Base-by-base conservation (phyloP, 2,329 filamentous ascomycete genomes). In the Mollisia scopiformis region DNA sequence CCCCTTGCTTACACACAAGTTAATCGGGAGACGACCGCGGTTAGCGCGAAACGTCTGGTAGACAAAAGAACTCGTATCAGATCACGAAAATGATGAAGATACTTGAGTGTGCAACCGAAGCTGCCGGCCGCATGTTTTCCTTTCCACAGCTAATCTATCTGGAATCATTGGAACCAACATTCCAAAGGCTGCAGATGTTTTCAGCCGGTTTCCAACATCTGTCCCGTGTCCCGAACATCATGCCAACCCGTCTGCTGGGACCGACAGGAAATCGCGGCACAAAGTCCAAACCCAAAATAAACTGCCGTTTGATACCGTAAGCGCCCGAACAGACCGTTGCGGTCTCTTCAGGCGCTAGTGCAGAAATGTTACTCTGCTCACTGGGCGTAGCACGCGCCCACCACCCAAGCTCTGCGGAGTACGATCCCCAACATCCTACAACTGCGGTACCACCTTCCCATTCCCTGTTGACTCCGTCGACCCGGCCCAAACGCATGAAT, bases 121-220 rank as follows among this genome's bases (percentile, higher is more conserved):
- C n/a, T n/a, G n/a, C n/a, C n/a, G n/a, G n/a, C n/a, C n/a, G n/a
- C n/a, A n/a, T n/a, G n/a, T n/a, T n/a, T n/a, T n/a, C n/a, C n/a
- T 33, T 33, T 6, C 6, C 31, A 33, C 13, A 33, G 31, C 6
- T 33, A 33, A 7, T 6, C 6, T 33, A 13, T 6, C 6, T 13
- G 31, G 31, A 13, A 33, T 33, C 6, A 33, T 6, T 33, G 13
- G 6, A 33, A 33, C 6, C 13, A 13, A 33, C 31, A 33, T n/a
- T n/a, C 6, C 31, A 33, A 39, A 39, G 5, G 16, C 41, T 46
- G 41, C 41, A 46, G 41, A 46, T 46, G 5, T 46, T 52, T 21
- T 58, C n/a, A 46, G 52, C 49, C 39, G 39, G 23, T n/a, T 47
- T 49, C 37, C 47, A 4, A 54, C 39, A 54, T 16, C 35, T 25